Evolutionary conservation across 2,329 filamentous ascomycete genomes (phyloP).

Genomic region (Claviceps cyperi): DNA sequence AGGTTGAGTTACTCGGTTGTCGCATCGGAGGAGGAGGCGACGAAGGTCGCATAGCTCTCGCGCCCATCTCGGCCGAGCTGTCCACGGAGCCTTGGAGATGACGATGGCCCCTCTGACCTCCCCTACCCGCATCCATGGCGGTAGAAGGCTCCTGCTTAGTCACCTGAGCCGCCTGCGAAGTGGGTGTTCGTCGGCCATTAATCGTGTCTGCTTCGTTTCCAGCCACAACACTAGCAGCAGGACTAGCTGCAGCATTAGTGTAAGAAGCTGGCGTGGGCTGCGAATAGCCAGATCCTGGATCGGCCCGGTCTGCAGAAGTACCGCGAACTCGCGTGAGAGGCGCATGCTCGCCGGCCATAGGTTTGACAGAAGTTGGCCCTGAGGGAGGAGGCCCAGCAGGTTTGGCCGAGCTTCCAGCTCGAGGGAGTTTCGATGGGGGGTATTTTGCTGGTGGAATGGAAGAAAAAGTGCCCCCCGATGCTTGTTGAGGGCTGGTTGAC

Average conservation of each 20-base stretch:
- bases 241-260: slow-evolving; percentile 14
- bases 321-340: slow-evolving; percentile 31
- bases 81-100: slow-evolving; percentile 54
- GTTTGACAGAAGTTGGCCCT: slow-evolving; percentile 36
- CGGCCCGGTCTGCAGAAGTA: slow-evolving; percentile 32
- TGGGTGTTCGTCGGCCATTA: slow-evolving; percentile 52
- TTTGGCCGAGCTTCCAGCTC: slow-evolving; percentile 14
- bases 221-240: slow-evolving; percentile 13
- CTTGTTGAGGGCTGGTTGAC: slow-evolving; percentile 17
- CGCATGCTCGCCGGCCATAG: slow-evolving; percentile 23
- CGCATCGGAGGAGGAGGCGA: slow-evolving; percentile 46
- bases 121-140: slow-evolving; percentile 17
- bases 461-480: slow-evolving; percentile 12
- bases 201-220: slow-evolving; percentile 36
- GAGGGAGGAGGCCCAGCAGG: slow-evolving; percentile 40
- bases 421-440: slow-evolving; percentile 22
- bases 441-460: slow-evolving; percentile 8
- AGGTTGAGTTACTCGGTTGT: slow-evolving; percentile 42
- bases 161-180: slow-evolving; percentile 34
- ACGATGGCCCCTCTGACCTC: slow-evolving; percentile 16
- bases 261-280: slow-evolving; percentile 8
- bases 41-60: slow-evolving; percentile 32
- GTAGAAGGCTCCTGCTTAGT: slow-evolving; percentile 21
- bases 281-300: slow-evolving; percentile 21
- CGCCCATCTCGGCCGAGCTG: slow-evolving; percentile 43